Percentiles rank a stretch among this genome's conserved stretches.
Evolutionary conservation across 371 early-diverging fungal species (phyloP).

Genomic region (Actinomucor elegans): DNA sequence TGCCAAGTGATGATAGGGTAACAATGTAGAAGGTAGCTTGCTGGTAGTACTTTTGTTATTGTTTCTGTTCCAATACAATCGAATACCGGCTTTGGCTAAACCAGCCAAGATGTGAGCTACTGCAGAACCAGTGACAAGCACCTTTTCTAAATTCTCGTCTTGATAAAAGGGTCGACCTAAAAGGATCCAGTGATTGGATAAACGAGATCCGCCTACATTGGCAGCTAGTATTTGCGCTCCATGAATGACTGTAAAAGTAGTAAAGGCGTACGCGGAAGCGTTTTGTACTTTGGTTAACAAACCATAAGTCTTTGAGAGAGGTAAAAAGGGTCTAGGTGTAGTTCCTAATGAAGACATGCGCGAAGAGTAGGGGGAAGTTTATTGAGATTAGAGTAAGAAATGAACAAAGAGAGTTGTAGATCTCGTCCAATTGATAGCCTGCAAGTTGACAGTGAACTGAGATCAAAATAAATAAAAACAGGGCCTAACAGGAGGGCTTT

Average conservation of each 20-base stretch:
- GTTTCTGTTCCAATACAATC: conserved; percentile 22
- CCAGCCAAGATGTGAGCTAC: conserved; percentile 36
- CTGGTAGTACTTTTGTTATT: background rate
- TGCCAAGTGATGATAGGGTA: conserved; percentile 24
- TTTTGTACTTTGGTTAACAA: conserved; percentile 33
- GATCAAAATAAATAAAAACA: too few species aligned
- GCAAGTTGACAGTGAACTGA: too few species aligned
- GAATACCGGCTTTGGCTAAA: conserved; percentile 30
- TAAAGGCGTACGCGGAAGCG: conserved; percentile 40
- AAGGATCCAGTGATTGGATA: conserved; percentile 35
- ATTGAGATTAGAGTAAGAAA: too few species aligned
- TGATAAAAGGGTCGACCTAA: conserved; percentile 48
- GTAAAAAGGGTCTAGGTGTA: conserved; percentile 8
- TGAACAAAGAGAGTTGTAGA: too few species aligned
- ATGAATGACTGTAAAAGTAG: conserved; percentile 35
- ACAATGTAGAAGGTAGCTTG: background rate
- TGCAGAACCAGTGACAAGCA: conserved; percentile 40
- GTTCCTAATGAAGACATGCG: conserved; percentile 12
- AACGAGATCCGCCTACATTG: conserved; percentile 31
- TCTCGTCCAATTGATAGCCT: too few species aligned
- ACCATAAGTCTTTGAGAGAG: conserved; percentile 29
- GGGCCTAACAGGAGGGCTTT: too few species aligned
- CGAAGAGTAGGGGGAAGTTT: conserved; percentile 1
- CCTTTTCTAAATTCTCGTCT: conserved; percentile 39
- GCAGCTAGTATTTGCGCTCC: conserved; percentile 34